Conservation (phyloP, 495 filamentous ascomycete species). For the Aspergillus bridgeri region DNA sequence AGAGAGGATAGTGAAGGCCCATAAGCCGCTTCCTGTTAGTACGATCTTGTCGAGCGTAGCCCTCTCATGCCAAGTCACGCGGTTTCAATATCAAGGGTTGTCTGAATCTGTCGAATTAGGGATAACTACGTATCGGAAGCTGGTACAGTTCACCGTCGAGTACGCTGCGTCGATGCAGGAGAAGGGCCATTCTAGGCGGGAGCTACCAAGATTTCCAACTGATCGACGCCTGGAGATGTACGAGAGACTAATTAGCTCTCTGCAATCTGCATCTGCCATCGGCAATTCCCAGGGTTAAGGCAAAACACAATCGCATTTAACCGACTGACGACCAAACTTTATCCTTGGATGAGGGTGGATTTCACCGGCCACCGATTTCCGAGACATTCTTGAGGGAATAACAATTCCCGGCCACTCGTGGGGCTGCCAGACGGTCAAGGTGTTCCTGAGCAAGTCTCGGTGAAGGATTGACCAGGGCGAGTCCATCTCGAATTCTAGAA, state of each 20-base stretch:
- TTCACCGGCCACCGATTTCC: slow-evolving; percentile 5
- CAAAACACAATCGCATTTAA: not conserved
- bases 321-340: slow-evolving; percentile 2
- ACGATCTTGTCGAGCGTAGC: too few species aligned
- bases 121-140: too few species aligned
- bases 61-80: too few species aligned
- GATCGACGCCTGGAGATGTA: not conserved
- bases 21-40: too few species aligned
- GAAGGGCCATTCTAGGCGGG: too few species aligned
- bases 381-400: not conserved
- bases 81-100: not conserved
- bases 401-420: not conserved
- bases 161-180: too few species aligned
- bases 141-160: too few species aligned
- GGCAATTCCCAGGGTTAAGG: not conserved
- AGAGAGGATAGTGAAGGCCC: too few species aligned
- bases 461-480: not conserved
- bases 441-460: not conserved
- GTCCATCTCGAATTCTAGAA: not conserved
- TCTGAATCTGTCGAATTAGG: not conserved
- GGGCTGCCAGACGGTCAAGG: not conserved
- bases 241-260: not conserved
- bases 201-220: not conserved
- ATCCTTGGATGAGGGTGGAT: not conserved
- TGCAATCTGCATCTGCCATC: not conserved